These are phyloP conservation scores for Malassezia nana DNA, from an alignment of 1,284 basidiomycete species.

Conservation along the genomic window DNA sequence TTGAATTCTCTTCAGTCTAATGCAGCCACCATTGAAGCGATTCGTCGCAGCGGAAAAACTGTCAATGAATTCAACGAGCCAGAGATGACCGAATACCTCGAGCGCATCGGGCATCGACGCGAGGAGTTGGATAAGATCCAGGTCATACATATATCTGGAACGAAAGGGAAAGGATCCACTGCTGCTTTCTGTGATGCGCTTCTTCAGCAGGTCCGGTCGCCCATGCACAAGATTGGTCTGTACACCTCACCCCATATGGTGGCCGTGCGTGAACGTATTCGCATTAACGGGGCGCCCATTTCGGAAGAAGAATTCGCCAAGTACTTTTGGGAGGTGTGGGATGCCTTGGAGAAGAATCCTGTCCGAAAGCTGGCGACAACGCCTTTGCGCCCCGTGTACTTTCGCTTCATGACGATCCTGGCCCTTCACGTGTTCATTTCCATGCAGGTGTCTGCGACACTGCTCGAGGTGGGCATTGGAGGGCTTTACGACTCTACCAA, in stretches of 20 bases:
- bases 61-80: conserved; percentile 64
- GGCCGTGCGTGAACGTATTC: conserved; percentile 87
- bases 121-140: conserved; percentile 76
- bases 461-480: conserved; percentile 94
- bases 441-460: conserved; percentile 70
- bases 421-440: conserved; percentile 82
- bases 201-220: conserved; percentile 23
- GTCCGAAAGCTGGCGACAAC: conserved; percentile 49
- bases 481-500: conserved; percentile 94
- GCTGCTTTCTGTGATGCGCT: conserved; percentile 63
- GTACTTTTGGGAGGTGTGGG: conserved; percentile 97
- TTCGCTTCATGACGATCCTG: conserved; percentile 82
- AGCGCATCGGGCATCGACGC: conserved; percentile 71
- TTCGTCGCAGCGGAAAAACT: conserved; percentile 65
- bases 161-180: conserved; percentile 97
- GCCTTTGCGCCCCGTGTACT: conserved; percentile 75
- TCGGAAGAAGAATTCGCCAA: conserved; percentile 76
- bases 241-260: conserved; percentile 97
- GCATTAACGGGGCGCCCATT: conserved; percentile 80
- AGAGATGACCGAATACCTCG: conserved; percentile 83
- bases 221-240: conserved; percentile 55
- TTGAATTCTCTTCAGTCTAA: conserved; percentile 91
- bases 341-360: conserved; percentile 63
- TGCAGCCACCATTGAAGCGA: conserved; percentile 75
- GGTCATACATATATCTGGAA: conserved; percentile 92